Conservation (phyloP, 1,284 basidiomycete species). For the Tremellales sp. region DNA sequence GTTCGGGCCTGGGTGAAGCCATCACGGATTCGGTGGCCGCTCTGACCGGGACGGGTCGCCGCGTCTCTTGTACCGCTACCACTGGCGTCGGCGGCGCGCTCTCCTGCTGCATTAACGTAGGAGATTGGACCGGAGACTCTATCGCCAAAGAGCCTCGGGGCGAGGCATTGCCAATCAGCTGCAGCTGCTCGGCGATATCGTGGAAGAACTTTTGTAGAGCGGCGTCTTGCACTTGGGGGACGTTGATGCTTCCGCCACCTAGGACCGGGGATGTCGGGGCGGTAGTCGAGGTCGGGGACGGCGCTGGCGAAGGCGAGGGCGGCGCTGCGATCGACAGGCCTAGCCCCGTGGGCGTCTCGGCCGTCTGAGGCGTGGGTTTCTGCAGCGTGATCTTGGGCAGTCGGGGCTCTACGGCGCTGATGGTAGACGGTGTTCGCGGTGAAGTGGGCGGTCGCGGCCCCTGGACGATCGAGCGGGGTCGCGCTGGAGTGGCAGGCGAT, state of each 20-base stretch:
- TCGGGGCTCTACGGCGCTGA: slow-evolving; percentile 16
- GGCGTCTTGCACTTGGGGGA: slow-evolving; percentile 50
- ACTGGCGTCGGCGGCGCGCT: neutral
- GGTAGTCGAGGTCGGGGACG: slow-evolving; percentile 18
- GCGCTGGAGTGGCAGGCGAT: neutral
- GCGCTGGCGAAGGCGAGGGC: slow-evolving; percentile 16
- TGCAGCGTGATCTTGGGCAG: slow-evolving; percentile 32
- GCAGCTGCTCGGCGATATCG: slow-evolving; percentile 55
- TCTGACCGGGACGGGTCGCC: slow-evolving; percentile 8
- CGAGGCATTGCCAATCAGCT: slow-evolving; percentile 43
- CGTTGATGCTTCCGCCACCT: slow-evolving; percentile 20
- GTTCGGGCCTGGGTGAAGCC: slow-evolving; percentile 6
- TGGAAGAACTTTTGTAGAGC: slow-evolving; percentile 55
- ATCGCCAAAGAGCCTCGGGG: slow-evolving; percentile 22
- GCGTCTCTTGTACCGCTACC: neutral
- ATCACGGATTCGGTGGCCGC: slow-evolving; percentile 13
- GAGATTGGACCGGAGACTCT: slow-evolving; percentile 14
- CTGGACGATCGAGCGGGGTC: neutral
- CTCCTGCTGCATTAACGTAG: neutral
- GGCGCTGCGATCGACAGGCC: slow-evolving; percentile 21
- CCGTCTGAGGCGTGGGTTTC: slow-evolving; percentile 20
- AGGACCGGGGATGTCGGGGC: slow-evolving; percentile 2
- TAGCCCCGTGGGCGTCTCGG: slow-evolving; percentile 14
- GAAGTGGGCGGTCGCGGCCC: neutral
- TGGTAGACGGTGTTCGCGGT: slow-evolving; percentile 2